phyloP scores from a whole-genome alignment of 257 asterid species.

The Salvia hispanica region DNA sequence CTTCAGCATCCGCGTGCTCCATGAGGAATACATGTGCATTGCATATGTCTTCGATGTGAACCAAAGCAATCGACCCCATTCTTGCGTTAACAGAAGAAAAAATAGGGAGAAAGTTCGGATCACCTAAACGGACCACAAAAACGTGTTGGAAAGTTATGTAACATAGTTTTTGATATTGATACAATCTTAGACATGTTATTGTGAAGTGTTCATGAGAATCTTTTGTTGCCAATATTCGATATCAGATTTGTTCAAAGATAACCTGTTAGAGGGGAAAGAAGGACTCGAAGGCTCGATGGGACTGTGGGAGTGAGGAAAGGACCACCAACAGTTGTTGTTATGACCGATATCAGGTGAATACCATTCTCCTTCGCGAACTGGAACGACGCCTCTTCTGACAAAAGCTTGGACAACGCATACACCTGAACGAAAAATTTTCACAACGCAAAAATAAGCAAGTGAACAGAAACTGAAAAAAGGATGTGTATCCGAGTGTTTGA shows the following conservation, averaged over 20 bases:
- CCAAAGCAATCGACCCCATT: conserved; percentile 86
- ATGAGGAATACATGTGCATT: conserved; percentile 71
- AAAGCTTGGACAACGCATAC: conserved; percentile 64
- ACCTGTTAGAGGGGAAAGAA: conserved; percentile 85
- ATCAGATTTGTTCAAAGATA: neutral
- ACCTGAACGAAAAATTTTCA: conserved; percentile 42
- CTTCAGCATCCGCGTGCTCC: conserved; percentile 64
- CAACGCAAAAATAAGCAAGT: neutral
- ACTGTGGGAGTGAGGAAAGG: conserved; percentile 73
- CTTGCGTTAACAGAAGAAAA: conserved; percentile 62
- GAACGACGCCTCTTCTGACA: conserved; percentile 77
- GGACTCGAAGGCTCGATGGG: conserved; percentile 73
- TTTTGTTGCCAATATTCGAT: neutral
- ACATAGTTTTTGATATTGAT: no score
- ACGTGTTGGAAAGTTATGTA: no score
- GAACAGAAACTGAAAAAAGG: neutral
- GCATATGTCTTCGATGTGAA: conserved; percentile 79
- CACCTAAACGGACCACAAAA: conserved; percentile 44
- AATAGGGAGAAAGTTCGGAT: conserved; percentile 51
- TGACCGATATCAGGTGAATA: conserved; percentile 64
- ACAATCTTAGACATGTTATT: neutral
- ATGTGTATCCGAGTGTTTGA: neutral
- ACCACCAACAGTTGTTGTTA: conserved; percentile 79
- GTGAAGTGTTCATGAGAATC: neutral
- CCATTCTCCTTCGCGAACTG: conserved; percentile 63